phyloP scores from a whole-genome alignment of 1,284 basidiomycete species.

The Apiotrichum gracile region DNA sequence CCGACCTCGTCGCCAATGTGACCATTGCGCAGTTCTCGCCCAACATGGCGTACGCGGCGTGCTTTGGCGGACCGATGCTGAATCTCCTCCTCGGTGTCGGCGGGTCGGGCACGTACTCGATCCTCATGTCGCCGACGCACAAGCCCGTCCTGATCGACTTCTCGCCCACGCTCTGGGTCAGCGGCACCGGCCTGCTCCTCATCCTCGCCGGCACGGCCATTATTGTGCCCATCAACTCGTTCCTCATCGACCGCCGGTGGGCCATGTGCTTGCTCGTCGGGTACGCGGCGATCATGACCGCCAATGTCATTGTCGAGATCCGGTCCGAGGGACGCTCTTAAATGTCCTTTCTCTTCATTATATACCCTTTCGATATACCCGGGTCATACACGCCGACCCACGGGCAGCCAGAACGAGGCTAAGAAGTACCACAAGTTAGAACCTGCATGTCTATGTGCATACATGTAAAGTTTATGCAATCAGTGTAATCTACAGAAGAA shows the following conservation, averaged over 20 bases:
- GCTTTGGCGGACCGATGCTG: constrained; percentile 59
- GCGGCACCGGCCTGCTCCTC: constrained; percentile 66
- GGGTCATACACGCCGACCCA: too few relatives aligned
- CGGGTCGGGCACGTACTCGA: constrained; percentile 44
- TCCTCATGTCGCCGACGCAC: constrained; percentile 49
- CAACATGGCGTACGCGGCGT: constrained; percentile 51
- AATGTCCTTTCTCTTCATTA: background rate
- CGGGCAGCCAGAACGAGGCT: background rate
- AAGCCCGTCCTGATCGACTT: constrained; percentile 70
- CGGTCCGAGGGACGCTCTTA: constrained; percentile 24
- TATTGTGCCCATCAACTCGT: constrained; percentile 77
- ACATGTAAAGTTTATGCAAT: constrained; percentile 4
- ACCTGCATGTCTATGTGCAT: background rate
- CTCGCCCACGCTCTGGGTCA: constrained; percentile 76
- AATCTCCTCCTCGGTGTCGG: constrained; percentile 73
- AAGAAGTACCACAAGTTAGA: background rate
- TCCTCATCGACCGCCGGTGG: constrained; percentile 70
- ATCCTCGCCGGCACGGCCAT: constrained; percentile 72
- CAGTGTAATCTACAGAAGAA: background rate
- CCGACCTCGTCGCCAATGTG: constrained; percentile 94
- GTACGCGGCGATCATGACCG: constrained; percentile 66
- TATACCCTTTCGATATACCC: too few relatives aligned
- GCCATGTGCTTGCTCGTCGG: constrained; percentile 68
- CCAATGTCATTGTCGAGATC: constrained; percentile 70
- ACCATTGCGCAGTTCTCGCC: constrained; percentile 65